Evolutionary conservation across 306 rosid genomes (phyloP).

Genomic region (Gastrolobium bilobum): DNA sequence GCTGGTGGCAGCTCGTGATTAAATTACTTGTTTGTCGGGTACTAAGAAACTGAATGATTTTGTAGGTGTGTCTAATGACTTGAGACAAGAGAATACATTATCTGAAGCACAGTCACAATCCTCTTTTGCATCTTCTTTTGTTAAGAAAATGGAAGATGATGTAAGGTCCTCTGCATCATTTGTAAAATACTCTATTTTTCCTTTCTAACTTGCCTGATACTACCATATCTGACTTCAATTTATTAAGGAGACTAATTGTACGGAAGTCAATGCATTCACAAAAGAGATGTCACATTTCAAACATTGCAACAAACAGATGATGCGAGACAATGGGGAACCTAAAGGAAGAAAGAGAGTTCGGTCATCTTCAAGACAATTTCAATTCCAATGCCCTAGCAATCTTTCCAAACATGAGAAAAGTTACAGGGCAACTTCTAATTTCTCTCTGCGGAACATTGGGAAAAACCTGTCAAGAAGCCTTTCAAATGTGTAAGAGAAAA

Average conservation of each 20-base stretch:
- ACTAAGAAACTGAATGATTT: conserved; percentile 47
- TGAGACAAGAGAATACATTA: conserved; percentile 52
- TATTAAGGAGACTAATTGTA: conserved; percentile 62
- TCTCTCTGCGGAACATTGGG: conserved; percentile 28
- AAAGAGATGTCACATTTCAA: conserved; percentile 63
- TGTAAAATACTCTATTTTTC: conserved; percentile 34
- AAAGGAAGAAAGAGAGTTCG: conserved; percentile 55
- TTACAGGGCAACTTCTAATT: conserved; percentile 48
- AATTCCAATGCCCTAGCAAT: conserved; percentile 49
- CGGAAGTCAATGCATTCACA: conserved; percentile 49
- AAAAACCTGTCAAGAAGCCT: conserved; percentile 50
- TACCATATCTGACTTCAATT: conserved; percentile 45
- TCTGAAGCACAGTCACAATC: conserved; percentile 51
- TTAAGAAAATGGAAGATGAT: conserved; percentile 61
- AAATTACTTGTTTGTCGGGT: conserved; percentile 22
- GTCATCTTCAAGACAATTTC: conserved; percentile 55
- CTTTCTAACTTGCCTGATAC: conserved; percentile 38
- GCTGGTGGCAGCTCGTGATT: not conserved
- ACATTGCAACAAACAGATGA: conserved; percentile 51
- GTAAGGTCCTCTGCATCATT: conserved; percentile 62
- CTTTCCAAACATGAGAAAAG: conserved; percentile 54
- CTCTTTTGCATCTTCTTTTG: conserved; percentile 59
- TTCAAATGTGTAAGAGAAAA: conserved; percentile 54
- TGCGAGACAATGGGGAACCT: conserved; percentile 45
- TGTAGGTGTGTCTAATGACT: conserved; percentile 59